Base-by-base conservation (phyloP, 768 basidiomycete genomes). In the Pulveroboletus sp. region DNA sequence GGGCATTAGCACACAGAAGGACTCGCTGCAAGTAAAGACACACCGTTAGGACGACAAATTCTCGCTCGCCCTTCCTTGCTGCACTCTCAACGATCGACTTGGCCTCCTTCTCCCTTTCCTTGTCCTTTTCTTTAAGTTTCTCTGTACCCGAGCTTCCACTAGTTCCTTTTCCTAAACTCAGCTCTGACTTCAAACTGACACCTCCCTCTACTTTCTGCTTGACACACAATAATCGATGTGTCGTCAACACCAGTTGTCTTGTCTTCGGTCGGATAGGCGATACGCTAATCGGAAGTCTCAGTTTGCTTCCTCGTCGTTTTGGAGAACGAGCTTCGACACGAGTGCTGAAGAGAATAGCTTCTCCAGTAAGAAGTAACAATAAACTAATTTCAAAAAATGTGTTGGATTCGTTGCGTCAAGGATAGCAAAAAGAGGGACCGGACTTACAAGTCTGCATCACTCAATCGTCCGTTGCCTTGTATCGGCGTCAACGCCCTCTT, bases 1-100 rank as follows among this genome's bases (percentile, higher is more conserved):
- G 21, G 4, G 33, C 24, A 15, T 52, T 24, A 49, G 51, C n/a
- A 41, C 10, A 9, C 27, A 6, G n/a, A 45, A 36, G 3, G 14
- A 6, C 4, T 15, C 4, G 4, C 24, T 4, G 7, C 21, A 18
- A 30, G 5, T 56, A 27, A 50, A 30, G 18, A 69, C 80, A 60
- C 53, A 85, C 83, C 37, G 82, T 81, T 56, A 82, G 65, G 32
- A 85, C 73, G 14, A 79, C 75, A 60, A 85, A 83, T 60, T 81
- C 80, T 33, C 77, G 69, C 47, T 79, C 80, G 41, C 79, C 70
- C 57, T 80, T 81, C 26, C 71, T 66, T 47, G 78, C 79, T 1
- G 78, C 76, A 21, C 73, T 71, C 5, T 70, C 68, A 9, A 84
- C 65, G 37, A 73, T 64, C 37, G 65, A 68, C 33, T 74, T 73